Percentiles rank a stretch among this genome's conserved stretches.
These are phyloP conservation scores for Physcia stellaris DNA, from an alignment of 495 filamentous ascomycete genomes.

Conservation along the genomic window DNA sequence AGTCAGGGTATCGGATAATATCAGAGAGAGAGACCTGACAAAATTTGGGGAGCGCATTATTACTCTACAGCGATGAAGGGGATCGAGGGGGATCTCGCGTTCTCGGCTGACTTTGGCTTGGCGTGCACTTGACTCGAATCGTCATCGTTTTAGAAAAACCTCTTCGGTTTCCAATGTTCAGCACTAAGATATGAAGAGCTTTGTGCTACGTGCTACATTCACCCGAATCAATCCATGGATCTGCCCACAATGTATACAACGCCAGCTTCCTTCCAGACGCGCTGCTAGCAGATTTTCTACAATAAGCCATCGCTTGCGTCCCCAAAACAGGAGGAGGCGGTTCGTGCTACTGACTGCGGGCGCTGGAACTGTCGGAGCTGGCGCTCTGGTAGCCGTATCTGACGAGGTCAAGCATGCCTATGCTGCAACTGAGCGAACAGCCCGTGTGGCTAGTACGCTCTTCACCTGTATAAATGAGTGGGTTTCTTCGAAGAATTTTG, in stretches of 20 bases:
- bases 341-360: conserved; percentile 21
- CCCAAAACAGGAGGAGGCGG: not conserved
- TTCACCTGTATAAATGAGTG: conserved; percentile 85
- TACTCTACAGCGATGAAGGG: no score
- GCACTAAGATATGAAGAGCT: not conserved
- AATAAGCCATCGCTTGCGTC: not conserved
- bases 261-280: not conserved
- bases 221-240: not conserved
- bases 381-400: conserved; percentile 33
- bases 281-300: not conserved
- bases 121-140: no score
- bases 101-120: no score
- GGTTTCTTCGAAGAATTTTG: conserved; percentile 18
- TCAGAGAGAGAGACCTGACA: no score
- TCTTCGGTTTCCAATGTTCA: no score
- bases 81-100: no score
- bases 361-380: conserved; percentile 34
- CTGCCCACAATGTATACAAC: not conserved
- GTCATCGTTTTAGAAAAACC: no score
- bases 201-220: not conserved
- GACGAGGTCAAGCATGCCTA: conserved; percentile 63
- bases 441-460: conserved; percentile 64
- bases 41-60: no score
- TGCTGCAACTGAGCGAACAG: conserved; percentile 59
- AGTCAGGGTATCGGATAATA: no score